Conservation (phyloP, 345 rosid genomes). For the Populus davidiana region DNA sequence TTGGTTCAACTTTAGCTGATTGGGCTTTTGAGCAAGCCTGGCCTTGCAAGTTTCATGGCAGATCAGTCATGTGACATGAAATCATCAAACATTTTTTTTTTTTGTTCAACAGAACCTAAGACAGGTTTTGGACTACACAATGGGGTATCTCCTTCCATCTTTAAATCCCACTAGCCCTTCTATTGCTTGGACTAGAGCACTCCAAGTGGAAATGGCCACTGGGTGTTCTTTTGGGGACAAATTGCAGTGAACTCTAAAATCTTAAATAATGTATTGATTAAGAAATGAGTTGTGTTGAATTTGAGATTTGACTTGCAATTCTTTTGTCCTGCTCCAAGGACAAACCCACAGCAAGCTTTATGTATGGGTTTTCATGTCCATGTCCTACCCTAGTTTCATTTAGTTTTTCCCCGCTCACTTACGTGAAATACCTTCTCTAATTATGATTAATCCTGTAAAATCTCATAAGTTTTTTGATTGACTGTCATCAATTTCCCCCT, state of each 20-base stretch:
- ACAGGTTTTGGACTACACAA: neutral
- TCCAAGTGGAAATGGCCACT: neutral
- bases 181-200: neutral
- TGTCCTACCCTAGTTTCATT: neutral
- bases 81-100: too few relatives aligned
- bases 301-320: neutral
- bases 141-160: neutral
- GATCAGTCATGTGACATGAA: neutral
- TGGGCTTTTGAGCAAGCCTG: too few relatives aligned
- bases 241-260: too few relatives aligned
- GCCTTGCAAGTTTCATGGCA: neutral
- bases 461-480: neutral
- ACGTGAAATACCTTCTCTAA: neutral
- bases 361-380: neutral
- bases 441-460: neutral
- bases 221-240: too few relatives aligned
- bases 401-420: neutral
- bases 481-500: neutral
- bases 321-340: neutral
- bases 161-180: neutral
- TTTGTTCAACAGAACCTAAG: neutral
- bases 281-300: neutral
- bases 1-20: too few relatives aligned
- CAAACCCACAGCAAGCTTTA: neutral
- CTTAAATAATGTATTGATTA: neutral